Evolutionary conservation across 805 yeast species (phyloP).

Genomic region (Pichia deserticola): DNA sequence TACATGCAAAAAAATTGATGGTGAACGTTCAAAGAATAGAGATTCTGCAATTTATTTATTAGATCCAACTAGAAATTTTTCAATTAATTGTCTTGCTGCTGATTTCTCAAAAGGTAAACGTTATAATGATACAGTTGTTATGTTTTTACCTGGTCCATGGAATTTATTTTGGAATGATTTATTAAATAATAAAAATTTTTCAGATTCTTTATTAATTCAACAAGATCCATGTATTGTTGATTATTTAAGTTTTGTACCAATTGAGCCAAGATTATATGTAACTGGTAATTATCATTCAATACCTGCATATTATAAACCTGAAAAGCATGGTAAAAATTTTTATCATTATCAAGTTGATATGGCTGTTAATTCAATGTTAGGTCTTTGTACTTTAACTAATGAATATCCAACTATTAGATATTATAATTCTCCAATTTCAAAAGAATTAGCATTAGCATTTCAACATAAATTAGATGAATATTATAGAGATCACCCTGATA

Average conservation of each 20-base stretch:
- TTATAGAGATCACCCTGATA: conserved; percentile 59
- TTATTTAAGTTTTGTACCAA: conserved; percentile 47
- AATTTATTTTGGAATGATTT: conserved; percentile 17
- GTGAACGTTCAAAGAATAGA: conserved; percentile 23
- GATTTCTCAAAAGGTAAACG: conserved; percentile 67
- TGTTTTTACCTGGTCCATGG: conserved; percentile 54
- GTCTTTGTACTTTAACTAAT: conserved; percentile 69
- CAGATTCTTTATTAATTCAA: not conserved
- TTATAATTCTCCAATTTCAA: conserved; percentile 47
- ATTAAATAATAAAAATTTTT: conserved; percentile 8
- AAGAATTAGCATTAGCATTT: conserved; percentile 58
- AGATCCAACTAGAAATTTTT: conserved; percentile 53
- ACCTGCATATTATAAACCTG: conserved; percentile 62
- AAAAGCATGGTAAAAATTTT: conserved; percentile 51
- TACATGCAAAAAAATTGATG: conserved; percentile 26
- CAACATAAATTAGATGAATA: conserved; percentile 69
- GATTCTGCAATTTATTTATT: conserved; percentile 72
- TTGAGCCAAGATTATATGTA: conserved; percentile 67
- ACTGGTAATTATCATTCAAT: conserved; percentile 54
- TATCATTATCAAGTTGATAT: conserved; percentile 49
- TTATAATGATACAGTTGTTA: conserved; percentile 64
- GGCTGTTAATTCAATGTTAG: conserved; percentile 60
- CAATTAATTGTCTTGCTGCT: conserved; percentile 67
- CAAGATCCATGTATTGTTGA: conserved; percentile 24
- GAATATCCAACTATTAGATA: conserved; percentile 85